Conservation (phyloP, 441 rosid species). For the Pelargonium citronellum region DNA sequence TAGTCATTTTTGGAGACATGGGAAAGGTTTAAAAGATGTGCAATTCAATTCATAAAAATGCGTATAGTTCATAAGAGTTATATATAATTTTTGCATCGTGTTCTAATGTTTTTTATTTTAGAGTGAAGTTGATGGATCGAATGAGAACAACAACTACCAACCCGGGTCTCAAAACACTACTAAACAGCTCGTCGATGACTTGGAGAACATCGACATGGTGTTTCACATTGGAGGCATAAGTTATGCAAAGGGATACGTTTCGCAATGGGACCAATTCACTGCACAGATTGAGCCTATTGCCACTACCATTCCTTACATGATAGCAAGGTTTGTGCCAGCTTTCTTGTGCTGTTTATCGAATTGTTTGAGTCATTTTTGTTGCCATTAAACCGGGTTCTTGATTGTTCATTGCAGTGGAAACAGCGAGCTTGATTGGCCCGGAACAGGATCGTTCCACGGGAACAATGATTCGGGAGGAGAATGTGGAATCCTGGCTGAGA, state of each 20-base stretch:
- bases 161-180: constrained; percentile 85
- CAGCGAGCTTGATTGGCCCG: constrained; percentile 86
- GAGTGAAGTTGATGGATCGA: constrained; percentile 92
- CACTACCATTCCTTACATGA: constrained; percentile 72
- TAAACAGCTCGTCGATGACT: constrained; percentile 65
- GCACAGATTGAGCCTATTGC: constrained; percentile 84
- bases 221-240: constrained; percentile 82
- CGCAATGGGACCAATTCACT: constrained; percentile 98
- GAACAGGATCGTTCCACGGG: constrained; percentile 67
- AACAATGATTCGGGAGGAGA: constrained; percentile 80
- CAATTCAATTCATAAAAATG: no score
- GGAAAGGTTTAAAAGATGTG: constrained; percentile 94
- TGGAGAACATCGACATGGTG: constrained; percentile 58
- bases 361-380: not conserved
- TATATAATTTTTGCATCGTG: no score
- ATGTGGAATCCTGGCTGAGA: constrained; percentile 85
- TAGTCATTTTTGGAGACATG: constrained; percentile 83
- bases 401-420: constrained; percentile 53
- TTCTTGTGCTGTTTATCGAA: not conserved
- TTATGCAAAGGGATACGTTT: constrained; percentile 79
- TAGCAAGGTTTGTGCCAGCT: constrained; percentile 53
- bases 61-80: no score
- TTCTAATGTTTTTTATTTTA: not conserved
- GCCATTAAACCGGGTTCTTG: not conserved
- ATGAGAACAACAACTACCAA: constrained; percentile 75